Conservation (phyloP, 108 stramenopile species). For the Pseudonitzschia multiseries region DNA sequence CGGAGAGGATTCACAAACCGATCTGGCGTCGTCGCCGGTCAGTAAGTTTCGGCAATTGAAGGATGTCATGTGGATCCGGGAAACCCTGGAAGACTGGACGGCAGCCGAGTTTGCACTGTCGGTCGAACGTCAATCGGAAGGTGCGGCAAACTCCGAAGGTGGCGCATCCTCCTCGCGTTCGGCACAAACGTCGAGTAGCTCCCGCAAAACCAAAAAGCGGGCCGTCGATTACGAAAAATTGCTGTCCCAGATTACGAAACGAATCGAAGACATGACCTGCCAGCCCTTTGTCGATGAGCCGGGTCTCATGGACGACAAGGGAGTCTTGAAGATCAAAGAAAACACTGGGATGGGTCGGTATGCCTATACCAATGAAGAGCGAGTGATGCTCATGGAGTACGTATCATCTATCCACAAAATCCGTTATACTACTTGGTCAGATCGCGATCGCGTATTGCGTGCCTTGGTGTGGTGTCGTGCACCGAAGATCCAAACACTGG, state of each 20-base stretch:
- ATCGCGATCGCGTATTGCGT: background rate
- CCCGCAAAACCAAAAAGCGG: conserved; percentile 44
- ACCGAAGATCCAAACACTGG: background rate
- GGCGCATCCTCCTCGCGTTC: conserved; percentile 7
- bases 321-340: conserved; percentile 19
- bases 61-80: conserved; percentile 89
- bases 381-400: conserved; percentile 56
- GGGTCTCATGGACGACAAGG: conserved; percentile 13
- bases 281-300: conserved; percentile 25
- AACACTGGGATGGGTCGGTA: conserved; percentile 60
- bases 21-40: conserved; percentile 4
- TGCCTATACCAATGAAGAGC: conserved; percentile 64
- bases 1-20: background rate
- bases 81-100: conserved; percentile 82
- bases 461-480: background rate
- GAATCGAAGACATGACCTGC: conserved; percentile 70
- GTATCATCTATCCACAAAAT: conserved; percentile 10
- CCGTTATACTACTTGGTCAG: background rate
- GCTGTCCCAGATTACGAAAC: conserved; percentile 59
- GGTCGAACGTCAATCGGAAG: conserved; percentile 42
- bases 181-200: conserved; percentile 4
- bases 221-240: conserved; percentile 88
- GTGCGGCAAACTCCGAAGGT: background rate
- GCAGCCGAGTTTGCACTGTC: conserved; percentile 83
- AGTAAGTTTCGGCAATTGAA: conserved; percentile 73